Percentiles rank a stretch among this genome's conserved stretches.
Evolutionary conservation across 768 basidiomycete species (phyloP).

Genomic region (Leucocoprinus leucothites): DNA sequence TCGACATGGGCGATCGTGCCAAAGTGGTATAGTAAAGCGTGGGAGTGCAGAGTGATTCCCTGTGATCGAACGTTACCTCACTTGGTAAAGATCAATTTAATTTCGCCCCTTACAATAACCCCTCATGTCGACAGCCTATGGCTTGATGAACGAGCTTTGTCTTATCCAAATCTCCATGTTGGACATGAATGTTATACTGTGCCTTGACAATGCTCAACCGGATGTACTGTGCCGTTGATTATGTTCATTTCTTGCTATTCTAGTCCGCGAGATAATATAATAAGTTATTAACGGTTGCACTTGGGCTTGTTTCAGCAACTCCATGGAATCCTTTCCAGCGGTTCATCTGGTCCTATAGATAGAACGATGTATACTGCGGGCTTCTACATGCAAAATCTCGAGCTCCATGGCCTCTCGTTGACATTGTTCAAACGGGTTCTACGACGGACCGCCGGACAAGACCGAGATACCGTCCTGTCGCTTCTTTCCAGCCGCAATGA

Average conservation of each 20-base stretch:
- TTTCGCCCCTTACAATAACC: no score
- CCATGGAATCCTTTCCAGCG: background rate
- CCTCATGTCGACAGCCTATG: no score
- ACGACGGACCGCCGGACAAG: no score
- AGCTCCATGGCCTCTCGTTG: background rate
- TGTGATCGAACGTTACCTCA: slow-evolving; percentile 2
- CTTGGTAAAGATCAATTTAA: background rate
- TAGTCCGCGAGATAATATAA: background rate
- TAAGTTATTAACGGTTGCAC: background rate
- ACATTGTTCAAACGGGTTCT: background rate
- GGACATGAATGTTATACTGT: no score
- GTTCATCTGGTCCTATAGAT: background rate
- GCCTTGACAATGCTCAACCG: background rate
- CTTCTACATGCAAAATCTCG: background rate
- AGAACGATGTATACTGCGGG: background rate
- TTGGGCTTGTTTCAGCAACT: background rate
- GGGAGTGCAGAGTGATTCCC: slow-evolving; percentile 2
- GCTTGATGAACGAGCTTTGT: no score
- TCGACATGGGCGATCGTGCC: slow-evolving; percentile 12
- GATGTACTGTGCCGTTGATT: background rate
- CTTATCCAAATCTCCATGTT: no score
- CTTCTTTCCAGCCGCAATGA: background rate
- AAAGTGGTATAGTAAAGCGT: slow-evolving; percentile 2
- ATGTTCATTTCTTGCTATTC: background rate
- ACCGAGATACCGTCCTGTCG: no score